Base-by-base conservation (phyloP, 495 filamentous ascomycete species). In the Podospora pseudocomata region DNA sequence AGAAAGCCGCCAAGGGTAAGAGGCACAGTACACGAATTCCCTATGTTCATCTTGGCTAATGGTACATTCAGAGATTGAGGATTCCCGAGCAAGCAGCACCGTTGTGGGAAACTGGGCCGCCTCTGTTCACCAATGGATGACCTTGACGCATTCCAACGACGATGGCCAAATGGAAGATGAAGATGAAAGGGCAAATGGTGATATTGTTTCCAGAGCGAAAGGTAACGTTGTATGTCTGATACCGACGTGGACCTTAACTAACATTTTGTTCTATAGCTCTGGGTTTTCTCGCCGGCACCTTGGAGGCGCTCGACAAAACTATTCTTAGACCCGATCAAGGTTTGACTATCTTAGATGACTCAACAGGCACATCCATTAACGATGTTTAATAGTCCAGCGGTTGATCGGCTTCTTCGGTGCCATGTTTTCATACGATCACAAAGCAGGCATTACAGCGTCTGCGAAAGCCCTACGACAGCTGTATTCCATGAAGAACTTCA, bases 341-440 rank as follows among this genome's bases (percentile, higher is more conserved):
- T 77, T 66, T 34, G 62, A n/a, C 23, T 23, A 3, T 5, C 13
- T 0, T 5, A 39, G 0, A 0, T 27, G 28, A 23, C 23, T 23
- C 28, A 11, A 30, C 20, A 34, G 23, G 5, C 32, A 4, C 16
- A 58, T 19, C 2, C 39, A 49, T 27, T 27, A 9, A 13, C 3
- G 28, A 69, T 65, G 2, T 54, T 5, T 53, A 16, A 7, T 44
- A 75, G 75, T 83, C 15, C 71, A 76, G 23, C 72, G 79, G 5
- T 73, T 84, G 19, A 76, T 82, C 9, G 78, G 75, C 60, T 84
- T 84, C 77, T 85, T 85, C 57, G 78, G 80, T 44, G 76, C 81
- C 30, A 81, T 85, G 71, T 83, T 85, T 64, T 81, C 79, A 0
- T 80, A 79, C 66, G 82, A 85, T 64, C 82, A 84, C 72, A 83